These are phyloP conservation scores for Termitomyces sp. DNA, from an alignment of 1,284 basidiomycete genomes.

Conservation along the genomic window DNA sequence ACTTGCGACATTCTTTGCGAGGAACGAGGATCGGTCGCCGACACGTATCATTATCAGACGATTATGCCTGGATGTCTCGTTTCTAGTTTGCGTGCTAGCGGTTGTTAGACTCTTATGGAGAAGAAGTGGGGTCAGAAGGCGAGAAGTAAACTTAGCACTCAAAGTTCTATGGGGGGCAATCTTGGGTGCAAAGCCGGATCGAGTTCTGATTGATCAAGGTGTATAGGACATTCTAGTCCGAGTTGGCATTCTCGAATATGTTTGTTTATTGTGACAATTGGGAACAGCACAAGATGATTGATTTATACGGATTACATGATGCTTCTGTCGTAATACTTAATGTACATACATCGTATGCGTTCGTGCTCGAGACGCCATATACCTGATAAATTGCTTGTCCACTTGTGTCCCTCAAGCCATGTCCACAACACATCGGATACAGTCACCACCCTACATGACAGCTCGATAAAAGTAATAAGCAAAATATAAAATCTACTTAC, in stretches of 20 bases:
- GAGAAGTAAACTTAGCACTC: slow-evolving; percentile 62
- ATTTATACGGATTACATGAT: slow-evolving; percentile 8
- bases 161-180: slow-evolving; percentile 66
- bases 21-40: slow-evolving; percentile 55
- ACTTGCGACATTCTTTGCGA: slow-evolving; percentile 51
- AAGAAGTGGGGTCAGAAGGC: slow-evolving; percentile 59
- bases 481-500: slow-evolving; percentile 45
- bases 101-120: slow-evolving; percentile 58
- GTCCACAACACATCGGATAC: slow-evolving; percentile 88
- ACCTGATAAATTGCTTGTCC: background rate
- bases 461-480: background rate
- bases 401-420: slow-evolving; percentile 43
- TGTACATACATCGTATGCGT: background rate
- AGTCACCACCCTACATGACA: slow-evolving; percentile 65
- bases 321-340: background rate
- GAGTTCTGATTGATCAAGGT: slow-evolving; percentile 47
- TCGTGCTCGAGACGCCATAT: background rate
- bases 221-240: slow-evolving; percentile 28
- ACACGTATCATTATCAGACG: slow-evolving; percentile 61
- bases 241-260: background rate
- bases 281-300: background rate
- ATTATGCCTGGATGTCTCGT: slow-evolving; percentile 69
- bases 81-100: slow-evolving; percentile 55
- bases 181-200: slow-evolving; percentile 47
- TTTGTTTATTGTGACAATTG: background rate